phyloP scores from a whole-genome alignment of 2,329 filamentous ascomycete genomes.

The Penicillium glabrum region DNA sequence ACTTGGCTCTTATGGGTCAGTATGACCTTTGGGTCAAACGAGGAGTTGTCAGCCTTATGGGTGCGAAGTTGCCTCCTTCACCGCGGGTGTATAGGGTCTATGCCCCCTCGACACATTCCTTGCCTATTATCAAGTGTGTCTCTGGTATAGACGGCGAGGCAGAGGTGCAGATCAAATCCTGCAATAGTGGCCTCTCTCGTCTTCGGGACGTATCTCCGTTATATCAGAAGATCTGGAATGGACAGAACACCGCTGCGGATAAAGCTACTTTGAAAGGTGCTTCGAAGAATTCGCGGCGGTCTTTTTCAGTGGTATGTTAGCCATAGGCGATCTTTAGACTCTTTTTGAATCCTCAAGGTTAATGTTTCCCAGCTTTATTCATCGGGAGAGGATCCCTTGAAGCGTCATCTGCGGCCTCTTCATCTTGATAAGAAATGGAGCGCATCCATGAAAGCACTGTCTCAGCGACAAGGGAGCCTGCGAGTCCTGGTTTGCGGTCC shows the following conservation, averaged over 20 bases:
- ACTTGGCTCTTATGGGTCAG: slow-evolving; percentile 49
- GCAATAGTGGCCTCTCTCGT: slow-evolving; percentile 42
- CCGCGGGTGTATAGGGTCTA: slow-evolving; percentile 49
- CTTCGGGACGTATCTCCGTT: slow-evolving; percentile 52
- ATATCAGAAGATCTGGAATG: slow-evolving; percentile 56
- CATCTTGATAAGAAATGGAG: slow-evolving; percentile 48
- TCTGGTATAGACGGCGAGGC: slow-evolving; percentile 43
- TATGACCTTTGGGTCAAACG: slow-evolving; percentile 59
- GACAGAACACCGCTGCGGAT: slow-evolving; percentile 33
- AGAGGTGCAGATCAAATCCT: slow-evolving; percentile 51
- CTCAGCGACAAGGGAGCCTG: slow-evolving; percentile 38
- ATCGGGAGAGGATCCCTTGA: slow-evolving; percentile 43
- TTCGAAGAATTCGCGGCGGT: slow-evolving; percentile 29
- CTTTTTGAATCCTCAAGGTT: slow-evolving; percentile 4
- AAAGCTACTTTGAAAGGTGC: slow-evolving; percentile 29
- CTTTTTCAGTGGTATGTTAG: slow-evolving; percentile 42
- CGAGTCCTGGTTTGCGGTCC: slow-evolving; percentile 54
- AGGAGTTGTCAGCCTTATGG: slow-evolving; percentile 58
- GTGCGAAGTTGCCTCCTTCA: slow-evolving; percentile 55
- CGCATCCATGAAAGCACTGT: slow-evolving; percentile 44
- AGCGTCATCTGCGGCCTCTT: slow-evolving; percentile 42
- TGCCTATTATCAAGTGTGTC: slow-evolving; percentile 53
- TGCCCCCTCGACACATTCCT: slow-evolving; percentile 57
- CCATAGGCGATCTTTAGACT: not conserved
- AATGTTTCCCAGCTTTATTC: slow-evolving; percentile 37